Percentiles rank a stretch among this genome's conserved stretches.
phyloP scores from a whole-genome alignment of 129 eudicot genomes.

The Centella asiatica region DNA sequence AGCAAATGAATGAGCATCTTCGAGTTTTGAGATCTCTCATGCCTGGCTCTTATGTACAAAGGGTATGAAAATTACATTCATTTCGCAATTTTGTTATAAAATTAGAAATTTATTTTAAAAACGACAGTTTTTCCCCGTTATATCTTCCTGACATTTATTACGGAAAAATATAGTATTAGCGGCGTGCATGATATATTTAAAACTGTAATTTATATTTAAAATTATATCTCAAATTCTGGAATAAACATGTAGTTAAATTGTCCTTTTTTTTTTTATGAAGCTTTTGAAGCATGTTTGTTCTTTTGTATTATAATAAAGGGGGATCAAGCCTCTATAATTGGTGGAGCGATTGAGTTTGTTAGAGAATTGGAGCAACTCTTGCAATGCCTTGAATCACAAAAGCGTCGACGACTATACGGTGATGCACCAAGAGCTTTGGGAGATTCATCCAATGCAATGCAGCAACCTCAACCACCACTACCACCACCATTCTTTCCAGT shows the following conservation, averaged over 20 bases:
- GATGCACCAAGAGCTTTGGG: constrained; percentile 42
- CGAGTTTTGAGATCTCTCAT: constrained; percentile 89
- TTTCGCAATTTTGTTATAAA: no score
- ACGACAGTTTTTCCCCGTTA: no score
- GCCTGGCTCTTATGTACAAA: constrained; percentile 95
- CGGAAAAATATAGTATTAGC: no score
- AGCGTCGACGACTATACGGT: constrained; percentile 68
- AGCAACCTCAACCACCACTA: constrained; percentile 32
- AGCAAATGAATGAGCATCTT: constrained; percentile 98
- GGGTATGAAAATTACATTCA: constrained; percentile 36
- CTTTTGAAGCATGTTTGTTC: no score
- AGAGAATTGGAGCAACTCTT: constrained; percentile 87
- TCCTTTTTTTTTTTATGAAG: neutral
- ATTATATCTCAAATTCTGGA: neutral
- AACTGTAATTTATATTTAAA: no score
- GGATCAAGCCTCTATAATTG: constrained; percentile 89
- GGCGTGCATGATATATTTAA: no score
- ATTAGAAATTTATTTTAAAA: no score
- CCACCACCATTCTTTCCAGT: constrained; percentile 19
- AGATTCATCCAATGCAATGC: constrained; percentile 30
- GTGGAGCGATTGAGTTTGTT: constrained; percentile 96
- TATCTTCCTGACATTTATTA: no score
- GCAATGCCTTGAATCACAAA: constrained; percentile 94
- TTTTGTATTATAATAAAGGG: constrained; percentile 43
- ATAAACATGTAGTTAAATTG: no score